Percentiles rank a stretch among this genome's conserved stretches.
These are phyloP conservation scores for Musa balbisiana DNA, from an alignment of 202 grass and related monocot genomes.

Conservation along the genomic window DNA sequence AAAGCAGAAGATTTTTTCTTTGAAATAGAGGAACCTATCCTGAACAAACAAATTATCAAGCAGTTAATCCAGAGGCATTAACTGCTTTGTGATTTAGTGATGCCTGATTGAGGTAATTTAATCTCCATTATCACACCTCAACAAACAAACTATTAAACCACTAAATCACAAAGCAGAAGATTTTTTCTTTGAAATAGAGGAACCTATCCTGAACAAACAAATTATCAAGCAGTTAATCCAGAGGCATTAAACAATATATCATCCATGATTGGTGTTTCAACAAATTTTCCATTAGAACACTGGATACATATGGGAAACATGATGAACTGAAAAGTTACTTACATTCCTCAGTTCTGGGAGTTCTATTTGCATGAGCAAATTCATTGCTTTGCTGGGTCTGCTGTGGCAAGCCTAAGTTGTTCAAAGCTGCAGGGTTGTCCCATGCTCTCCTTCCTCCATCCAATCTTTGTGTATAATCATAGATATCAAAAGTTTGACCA, in stretches of 20 bases:
- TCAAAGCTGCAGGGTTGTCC: slow-evolving; percentile 52
- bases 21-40: no score
- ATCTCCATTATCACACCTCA: no score
- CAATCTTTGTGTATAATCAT: slow-evolving; percentile 63
- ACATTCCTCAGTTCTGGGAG: slow-evolving; percentile 60
- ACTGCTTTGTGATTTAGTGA: no score
- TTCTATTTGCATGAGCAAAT: slow-evolving; percentile 36
- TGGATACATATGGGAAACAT: neutral
- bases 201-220: no score
- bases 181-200: no score
- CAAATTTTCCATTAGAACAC: neutral
- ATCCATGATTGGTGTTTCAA: neutral
- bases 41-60: no score
- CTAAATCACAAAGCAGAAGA: no score
- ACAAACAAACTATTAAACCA: no score
- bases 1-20: no score
- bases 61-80: no score
- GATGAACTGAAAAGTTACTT: slow-evolving; percentile 28
- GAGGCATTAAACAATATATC: neutral
- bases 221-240: no score
- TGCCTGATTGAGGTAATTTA: no score
- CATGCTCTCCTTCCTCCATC: slow-evolving; percentile 65
- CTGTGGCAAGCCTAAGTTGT: slow-evolving; percentile 38
- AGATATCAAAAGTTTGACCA: slow-evolving; percentile 52
- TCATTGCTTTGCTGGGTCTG: slow-evolving; percentile 37